Conservation (phyloP, 306 rosid species). For the Gastrolobium villosum region DNA sequence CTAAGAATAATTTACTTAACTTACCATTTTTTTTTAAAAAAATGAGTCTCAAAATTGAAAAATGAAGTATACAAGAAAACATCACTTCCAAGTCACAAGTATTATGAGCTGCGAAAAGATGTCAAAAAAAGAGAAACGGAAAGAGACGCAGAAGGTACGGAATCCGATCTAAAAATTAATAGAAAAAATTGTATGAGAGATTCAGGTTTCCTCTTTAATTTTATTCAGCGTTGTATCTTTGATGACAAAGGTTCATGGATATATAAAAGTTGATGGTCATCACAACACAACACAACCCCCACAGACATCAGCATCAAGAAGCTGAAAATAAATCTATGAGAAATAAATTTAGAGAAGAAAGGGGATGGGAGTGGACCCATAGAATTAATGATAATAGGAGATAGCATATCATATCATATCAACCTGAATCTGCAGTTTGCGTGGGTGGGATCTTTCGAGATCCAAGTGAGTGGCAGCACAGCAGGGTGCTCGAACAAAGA, state of each 20-base stretch:
- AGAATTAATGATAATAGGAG: not conserved
- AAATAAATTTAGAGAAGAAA: not conserved
- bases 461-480: too few species aligned
- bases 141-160: slow-evolving; percentile 12
- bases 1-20: not conserved
- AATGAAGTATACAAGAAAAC: not conserved
- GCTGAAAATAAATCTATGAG: slow-evolving; percentile 17
- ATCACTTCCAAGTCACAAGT: not conserved
- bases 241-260: not conserved
- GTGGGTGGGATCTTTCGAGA: too few species aligned
- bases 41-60: slow-evolving; percentile 4
- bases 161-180: slow-evolving; percentile 32
- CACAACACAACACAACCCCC: slow-evolving; percentile 39
- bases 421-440: slow-evolving; percentile 26
- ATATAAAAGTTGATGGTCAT: not conserved
- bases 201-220: not conserved
- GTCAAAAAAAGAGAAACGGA: not conserved
- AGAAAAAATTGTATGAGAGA: not conserved
- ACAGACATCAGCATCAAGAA: slow-evolving; percentile 44
- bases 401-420: not conserved
- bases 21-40: not conserved
- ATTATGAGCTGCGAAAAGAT: slow-evolving; percentile 27
- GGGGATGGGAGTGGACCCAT: slow-evolving; percentile 26
- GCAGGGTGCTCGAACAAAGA: too few species aligned
- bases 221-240: not conserved